Evolutionary conservation across 2,329 filamentous ascomycete genomes (phyloP).

Genomic region (Colletotrichum agaves): DNA sequence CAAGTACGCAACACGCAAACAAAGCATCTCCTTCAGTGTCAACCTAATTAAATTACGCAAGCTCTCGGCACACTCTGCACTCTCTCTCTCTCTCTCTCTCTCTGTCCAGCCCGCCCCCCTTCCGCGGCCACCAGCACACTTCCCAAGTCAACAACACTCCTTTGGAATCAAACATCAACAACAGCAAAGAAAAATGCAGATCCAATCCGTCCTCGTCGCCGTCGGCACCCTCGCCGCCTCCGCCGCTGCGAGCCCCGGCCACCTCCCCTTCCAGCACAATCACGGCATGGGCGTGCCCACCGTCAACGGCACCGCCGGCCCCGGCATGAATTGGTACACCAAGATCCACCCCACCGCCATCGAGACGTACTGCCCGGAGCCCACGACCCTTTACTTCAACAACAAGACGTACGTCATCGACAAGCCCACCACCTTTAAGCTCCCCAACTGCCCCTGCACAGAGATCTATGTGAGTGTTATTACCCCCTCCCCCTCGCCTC

Average conservation of each 20-base stretch:
- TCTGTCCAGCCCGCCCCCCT: neutral
- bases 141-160: conserved; percentile 5
- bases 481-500: neutral
- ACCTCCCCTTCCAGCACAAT: conserved; percentile 14
- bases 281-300: conserved; percentile 13
- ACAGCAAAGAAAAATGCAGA: conserved; percentile 43
- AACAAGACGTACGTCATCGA: conserved; percentile 65
- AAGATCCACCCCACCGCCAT: conserved; percentile 48
- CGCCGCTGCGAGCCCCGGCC: conserved; percentile 9
- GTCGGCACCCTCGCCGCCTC: conserved; percentile 38
- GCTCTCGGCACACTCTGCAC: conserved; percentile 17
- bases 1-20: conserved; percentile 15
- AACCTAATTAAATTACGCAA: neutral
- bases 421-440: conserved; percentile 64
- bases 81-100: conserved; percentile 26
- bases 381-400: conserved; percentile 49
- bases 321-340: conserved; percentile 45
- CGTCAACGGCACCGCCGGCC: conserved; percentile 40
- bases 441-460: conserved; percentile 66
- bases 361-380: conserved; percentile 56
- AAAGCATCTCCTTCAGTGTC: conserved; percentile 19
- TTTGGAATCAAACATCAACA: conserved; percentile 23
- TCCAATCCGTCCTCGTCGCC: conserved; percentile 43
- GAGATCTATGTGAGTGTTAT: conserved; percentile 25
- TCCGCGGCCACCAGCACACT: too few relatives aligned